Percentiles rank a stretch among this genome's conserved stretches.
Evolutionary conservation across 768 basidiomycete genomes (phyloP).

Genomic region (Suillus tomentosus): DNA sequence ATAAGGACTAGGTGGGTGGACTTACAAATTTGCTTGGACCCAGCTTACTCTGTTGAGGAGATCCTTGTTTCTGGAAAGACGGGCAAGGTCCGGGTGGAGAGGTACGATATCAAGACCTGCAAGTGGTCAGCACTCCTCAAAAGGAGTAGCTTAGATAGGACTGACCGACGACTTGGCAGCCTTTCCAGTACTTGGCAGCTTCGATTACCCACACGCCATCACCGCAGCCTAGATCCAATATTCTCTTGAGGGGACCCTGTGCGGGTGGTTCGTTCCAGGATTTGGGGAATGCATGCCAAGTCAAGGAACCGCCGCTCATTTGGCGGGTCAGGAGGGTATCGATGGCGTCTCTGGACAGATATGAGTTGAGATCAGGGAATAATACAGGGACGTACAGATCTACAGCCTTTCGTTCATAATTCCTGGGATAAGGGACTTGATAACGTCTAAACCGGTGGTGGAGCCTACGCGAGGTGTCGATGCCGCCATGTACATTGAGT

Average conservation of each 20-base stretch:
- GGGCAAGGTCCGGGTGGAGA: slow-evolving; percentile 66
- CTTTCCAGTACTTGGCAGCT: slow-evolving; percentile 66
- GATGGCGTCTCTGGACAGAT: slow-evolving; percentile 61
- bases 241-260: neutral
- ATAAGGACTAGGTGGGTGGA: slow-evolving; percentile 11
- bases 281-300: slow-evolving; percentile 54
- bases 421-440: slow-evolving; percentile 70
- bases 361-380: neutral
- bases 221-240: slow-evolving; percentile 75
- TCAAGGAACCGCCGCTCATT: slow-evolving; percentile 54
- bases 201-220: slow-evolving; percentile 76
- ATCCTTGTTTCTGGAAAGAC: slow-evolving; percentile 50
- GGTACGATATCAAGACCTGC: slow-evolving; percentile 75
- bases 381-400: slow-evolving; percentile 57
- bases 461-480: slow-evolving; percentile 38
- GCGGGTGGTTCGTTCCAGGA: slow-evolving; percentile 23
- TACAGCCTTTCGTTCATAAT: slow-evolving; percentile 60
- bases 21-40: slow-evolving; percentile 75
- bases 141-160: neutral
- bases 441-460: slow-evolving; percentile 54
- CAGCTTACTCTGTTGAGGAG: slow-evolving; percentile 65
- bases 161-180: slow-evolving; percentile 22
- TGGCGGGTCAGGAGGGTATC: slow-evolving; percentile 58
- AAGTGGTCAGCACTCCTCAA: slow-evolving; percentile 22
- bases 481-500: slow-evolving; percentile 32